Conservation (phyloP, 345 rosid genomes). For the Lumnitzera littorea region DNA sequence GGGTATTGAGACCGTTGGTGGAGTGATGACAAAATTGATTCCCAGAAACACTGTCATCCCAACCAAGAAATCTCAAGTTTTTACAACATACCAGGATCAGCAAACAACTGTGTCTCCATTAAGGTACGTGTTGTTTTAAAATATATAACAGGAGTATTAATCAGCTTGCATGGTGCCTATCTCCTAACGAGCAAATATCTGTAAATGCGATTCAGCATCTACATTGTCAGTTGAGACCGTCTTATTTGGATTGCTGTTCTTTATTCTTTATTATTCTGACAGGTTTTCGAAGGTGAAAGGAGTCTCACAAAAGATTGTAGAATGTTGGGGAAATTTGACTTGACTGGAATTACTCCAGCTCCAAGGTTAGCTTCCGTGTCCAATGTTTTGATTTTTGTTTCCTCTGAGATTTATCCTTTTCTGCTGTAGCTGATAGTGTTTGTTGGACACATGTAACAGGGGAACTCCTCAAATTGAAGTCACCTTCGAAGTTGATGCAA, state of each 20-base stretch:
- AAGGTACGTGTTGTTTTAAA: constrained; percentile 32
- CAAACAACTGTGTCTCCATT: constrained; percentile 96
- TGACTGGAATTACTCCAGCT: constrained; percentile 76
- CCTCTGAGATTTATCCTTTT: neutral
- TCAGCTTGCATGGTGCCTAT: too few relatives aligned
- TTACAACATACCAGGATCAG: constrained; percentile 97
- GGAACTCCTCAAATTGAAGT: constrained; percentile 98
- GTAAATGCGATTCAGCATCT: too few relatives aligned
- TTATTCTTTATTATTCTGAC: neutral
- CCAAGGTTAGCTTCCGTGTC: constrained; percentile 46
- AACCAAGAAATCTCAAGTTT: constrained; percentile 96
- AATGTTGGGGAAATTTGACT: constrained; percentile 81
- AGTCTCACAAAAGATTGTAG: constrained; percentile 94
- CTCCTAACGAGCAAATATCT: too few relatives aligned
- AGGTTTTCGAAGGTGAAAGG: constrained; percentile 98
- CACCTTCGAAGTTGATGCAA: constrained; percentile 92
- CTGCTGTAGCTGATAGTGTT: neutral
- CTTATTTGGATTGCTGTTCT: too few relatives aligned
- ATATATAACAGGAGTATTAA: too few relatives aligned
- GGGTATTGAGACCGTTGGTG: constrained; percentile 97
- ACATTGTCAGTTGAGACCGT: too few relatives aligned
- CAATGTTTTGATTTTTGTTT: neutral
- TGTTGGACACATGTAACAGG: constrained; percentile 27
- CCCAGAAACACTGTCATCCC: constrained; percentile 98
- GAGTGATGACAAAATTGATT: constrained; percentile 98